These are phyloP conservation scores for Paxillus rubicundulus DNA, from an alignment of 768 basidiomycete species.

Conservation along the genomic window DNA sequence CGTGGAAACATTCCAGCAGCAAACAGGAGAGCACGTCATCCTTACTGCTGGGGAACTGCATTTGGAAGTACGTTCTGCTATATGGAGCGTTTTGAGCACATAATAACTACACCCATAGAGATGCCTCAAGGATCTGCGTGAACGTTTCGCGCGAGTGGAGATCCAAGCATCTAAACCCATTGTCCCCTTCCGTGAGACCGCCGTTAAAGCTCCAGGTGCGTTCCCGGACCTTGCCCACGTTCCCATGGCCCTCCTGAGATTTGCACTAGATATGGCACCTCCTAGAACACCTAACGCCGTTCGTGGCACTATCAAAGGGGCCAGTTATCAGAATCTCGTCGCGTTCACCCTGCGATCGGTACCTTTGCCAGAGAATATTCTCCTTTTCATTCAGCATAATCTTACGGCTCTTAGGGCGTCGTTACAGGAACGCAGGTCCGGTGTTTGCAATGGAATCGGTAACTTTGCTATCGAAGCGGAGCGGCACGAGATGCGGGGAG, in stretches of 20 bases:
- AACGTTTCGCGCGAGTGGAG: conserved; percentile 89
- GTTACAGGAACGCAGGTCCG: conserved; percentile 45
- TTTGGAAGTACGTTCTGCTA: conserved; percentile 63
- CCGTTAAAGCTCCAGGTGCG: conserved; percentile 72
- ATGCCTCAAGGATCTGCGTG: conserved; percentile 93
- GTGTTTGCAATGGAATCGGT: conserved; percentile 10
- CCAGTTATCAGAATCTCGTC: conserved; percentile 66
- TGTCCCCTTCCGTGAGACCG: conserved; percentile 96
- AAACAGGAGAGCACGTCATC: conserved; percentile 97
- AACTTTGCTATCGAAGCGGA: conserved; percentile 33
- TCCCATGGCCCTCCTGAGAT: conserved; percentile 3
- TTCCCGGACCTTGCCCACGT: not conserved
- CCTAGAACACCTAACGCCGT: conserved; percentile 67
- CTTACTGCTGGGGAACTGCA: conserved; percentile 94
- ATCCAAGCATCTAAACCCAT: conserved; percentile 95
- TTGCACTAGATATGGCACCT: conserved; percentile 74
- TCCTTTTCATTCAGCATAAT: conserved; percentile 78
- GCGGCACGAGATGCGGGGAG: conserved; percentile 48
- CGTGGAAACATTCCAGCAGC: conserved; percentile 95
- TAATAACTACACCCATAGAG: conserved; percentile 49
- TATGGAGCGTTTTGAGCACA: not conserved
- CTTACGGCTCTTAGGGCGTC: conserved; percentile 59
- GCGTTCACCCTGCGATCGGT: conserved; percentile 80
- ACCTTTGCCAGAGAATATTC: conserved; percentile 71
- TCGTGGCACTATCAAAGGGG: conserved; percentile 76